Evolutionary conservation across 768 basidiomycete genomes (phyloP).

Genomic region (Gloeophyllum trabeum): DNA sequence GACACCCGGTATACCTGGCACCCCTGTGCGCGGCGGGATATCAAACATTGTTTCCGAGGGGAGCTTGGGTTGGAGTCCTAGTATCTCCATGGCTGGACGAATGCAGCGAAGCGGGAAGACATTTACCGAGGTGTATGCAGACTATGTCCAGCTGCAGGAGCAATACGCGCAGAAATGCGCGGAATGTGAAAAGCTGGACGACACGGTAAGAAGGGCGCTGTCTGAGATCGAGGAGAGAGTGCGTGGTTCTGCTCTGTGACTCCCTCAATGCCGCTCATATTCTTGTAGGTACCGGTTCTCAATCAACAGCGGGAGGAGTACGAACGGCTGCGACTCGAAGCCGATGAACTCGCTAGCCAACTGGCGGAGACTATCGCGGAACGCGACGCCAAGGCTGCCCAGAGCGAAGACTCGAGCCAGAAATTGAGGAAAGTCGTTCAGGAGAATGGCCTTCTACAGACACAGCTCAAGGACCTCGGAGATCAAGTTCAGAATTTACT

Average conservation of each 20-base stretch:
- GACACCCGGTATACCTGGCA: constrained; percentile 28
- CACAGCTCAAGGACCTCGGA: constrained; percentile 74
- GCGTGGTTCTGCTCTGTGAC: constrained; percentile 16
- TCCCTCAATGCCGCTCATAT: constrained; percentile 2
- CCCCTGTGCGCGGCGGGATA: constrained; percentile 27
- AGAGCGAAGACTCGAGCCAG: constrained; percentile 49
- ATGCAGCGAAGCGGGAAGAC: constrained; percentile 78
- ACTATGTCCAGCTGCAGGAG: constrained; percentile 80
- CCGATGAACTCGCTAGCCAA: constrained; percentile 69
- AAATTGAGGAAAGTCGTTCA: constrained; percentile 44
- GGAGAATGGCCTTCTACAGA: constrained; percentile 60
- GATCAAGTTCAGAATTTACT: constrained; percentile 75
- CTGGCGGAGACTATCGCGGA: constrained; percentile 66
- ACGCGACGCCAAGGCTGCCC: constrained; percentile 50
- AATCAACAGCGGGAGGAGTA: constrained; percentile 87
- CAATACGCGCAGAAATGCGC: constrained; percentile 66
- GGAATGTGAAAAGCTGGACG: constrained; percentile 80
- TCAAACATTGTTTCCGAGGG: constrained; percentile 37
- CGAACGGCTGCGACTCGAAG: constrained; percentile 71
- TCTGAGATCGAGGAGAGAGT: constrained; percentile 89
- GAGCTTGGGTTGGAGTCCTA: constrained; percentile 71
- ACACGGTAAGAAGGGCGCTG: constrained; percentile 67
- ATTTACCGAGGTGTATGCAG: constrained; percentile 90
- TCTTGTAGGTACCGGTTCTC: constrained; percentile 74
- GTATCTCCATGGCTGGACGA: constrained; percentile 75